A percentile compares a stretch with the other conserved stretches of the same genome.
Evolutionary conservation across 495 filamentous ascomycete genomes (phyloP).

Genomic region (Aspergillus baeticus): DNA sequence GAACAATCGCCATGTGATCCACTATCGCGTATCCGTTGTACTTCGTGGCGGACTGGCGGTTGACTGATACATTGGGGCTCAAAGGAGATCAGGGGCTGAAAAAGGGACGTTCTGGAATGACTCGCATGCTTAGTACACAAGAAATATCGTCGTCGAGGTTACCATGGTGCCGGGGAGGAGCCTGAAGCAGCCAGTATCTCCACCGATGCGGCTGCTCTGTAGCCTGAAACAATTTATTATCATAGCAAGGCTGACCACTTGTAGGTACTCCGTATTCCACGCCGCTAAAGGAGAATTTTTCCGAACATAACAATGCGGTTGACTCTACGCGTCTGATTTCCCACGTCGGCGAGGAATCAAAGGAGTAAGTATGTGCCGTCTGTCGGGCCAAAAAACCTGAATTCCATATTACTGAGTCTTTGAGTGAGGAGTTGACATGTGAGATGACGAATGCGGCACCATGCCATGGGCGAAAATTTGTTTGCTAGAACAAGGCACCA

Average conservation of each 20-base stretch:
- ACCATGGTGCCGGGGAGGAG: background rate
- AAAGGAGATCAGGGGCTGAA: background rate
- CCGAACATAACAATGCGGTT: background rate
- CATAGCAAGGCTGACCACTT: background rate
- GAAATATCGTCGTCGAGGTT: background rate
- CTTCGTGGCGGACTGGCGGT: background rate
- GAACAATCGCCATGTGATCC: background rate
- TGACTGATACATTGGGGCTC: background rate
- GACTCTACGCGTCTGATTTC: background rate
- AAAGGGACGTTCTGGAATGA: background rate
- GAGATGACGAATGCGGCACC: constrained; percentile 4
- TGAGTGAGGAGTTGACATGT: background rate
- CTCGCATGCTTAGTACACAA: background rate
- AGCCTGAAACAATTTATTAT: constrained; percentile 8
- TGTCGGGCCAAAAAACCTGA: constrained; percentile 6
- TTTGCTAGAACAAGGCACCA: background rate
- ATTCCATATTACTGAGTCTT: background rate
- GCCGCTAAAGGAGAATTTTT: background rate
- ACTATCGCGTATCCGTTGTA: too few relatives aligned
- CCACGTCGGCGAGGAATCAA: constrained; percentile 6
- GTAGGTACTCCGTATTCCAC: background rate
- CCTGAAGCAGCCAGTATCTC: background rate
- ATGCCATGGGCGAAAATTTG: background rate
- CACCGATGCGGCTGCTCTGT: background rate
- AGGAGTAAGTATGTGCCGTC: constrained; percentile 4